A percentile compares a stretch with the other conserved stretches of the same genome.
Evolutionary conservation across 2,329 filamentous ascomycete genomes (phyloP).

Genomic region (Alternaria conjuncta): DNA sequence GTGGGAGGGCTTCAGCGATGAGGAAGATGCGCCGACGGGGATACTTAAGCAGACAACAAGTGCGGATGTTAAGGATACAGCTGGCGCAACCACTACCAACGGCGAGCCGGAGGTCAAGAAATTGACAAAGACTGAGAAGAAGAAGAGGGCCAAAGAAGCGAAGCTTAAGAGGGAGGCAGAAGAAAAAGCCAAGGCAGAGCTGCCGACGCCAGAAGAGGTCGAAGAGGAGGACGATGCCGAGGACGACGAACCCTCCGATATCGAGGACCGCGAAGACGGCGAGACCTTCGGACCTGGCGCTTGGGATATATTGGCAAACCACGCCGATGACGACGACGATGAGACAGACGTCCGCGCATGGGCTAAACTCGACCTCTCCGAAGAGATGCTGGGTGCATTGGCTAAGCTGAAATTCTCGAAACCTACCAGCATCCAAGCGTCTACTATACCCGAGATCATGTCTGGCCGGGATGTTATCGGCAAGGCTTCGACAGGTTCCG

Average conservation of each 20-base stretch:
- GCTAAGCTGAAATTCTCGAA: conserved; percentile 79
- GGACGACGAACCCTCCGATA: conserved; percentile 27
- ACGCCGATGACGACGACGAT: conserved; percentile 60
- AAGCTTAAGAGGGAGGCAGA: conserved; percentile 32
- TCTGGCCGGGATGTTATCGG: conserved; percentile 90
- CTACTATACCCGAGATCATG: conserved; percentile 81
- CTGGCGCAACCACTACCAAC: conserved; percentile 43
- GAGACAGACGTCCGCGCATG: conserved; percentile 79
- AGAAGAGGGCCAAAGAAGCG: conserved; percentile 18
- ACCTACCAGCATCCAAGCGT: conserved; percentile 81
- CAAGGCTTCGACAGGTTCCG: conserved; percentile 94
- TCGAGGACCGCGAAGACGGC: conserved; percentile 27
- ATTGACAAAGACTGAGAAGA: conserved; percentile 21
- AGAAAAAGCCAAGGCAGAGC: conserved; percentile 32
- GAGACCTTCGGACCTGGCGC: conserved; percentile 41
- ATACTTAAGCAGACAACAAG: background rate
- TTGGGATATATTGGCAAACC: conserved; percentile 64
- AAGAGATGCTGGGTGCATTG: conserved; percentile 73
- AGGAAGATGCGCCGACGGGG: conserved; percentile 6
- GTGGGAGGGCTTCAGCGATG: conserved; percentile 41
- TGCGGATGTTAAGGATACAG: background rate
- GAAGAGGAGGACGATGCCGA: conserved; percentile 21
- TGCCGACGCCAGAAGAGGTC: background rate
- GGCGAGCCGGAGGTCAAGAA: conserved; percentile 11
- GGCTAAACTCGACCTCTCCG: conserved; percentile 75